These are phyloP conservation scores for Oemleria cerasiformis DNA, from an alignment of 306 rosid genomes.

Conservation along the genomic window DNA sequence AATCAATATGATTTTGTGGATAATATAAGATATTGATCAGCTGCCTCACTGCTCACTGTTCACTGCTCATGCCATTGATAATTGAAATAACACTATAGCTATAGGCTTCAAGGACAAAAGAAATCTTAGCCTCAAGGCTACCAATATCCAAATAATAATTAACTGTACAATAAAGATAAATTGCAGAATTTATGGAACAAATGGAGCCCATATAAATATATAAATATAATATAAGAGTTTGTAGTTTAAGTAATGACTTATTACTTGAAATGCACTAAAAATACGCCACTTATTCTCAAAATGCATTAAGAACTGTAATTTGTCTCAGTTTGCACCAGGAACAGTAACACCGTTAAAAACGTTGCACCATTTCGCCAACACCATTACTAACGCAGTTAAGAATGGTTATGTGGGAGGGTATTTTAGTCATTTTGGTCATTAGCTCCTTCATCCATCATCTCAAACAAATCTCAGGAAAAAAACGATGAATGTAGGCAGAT, in stretches of 20 bases:
- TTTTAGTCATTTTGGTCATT: too few species aligned
- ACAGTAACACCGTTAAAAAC: too few species aligned
- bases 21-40: conserved; percentile 2
- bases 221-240: neutral
- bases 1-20: conserved; percentile 7
- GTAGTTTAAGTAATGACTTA: neutral
- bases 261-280: neutral
- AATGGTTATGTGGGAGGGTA: neutral
- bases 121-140: neutral
- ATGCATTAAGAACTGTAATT: too few species aligned
- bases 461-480: too few species aligned
- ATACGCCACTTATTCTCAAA: neutral
- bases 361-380: too few species aligned
- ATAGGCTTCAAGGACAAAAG: neutral
- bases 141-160: neutral
- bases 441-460: too few species aligned
- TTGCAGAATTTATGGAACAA: conserved; percentile 14
- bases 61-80: conserved; percentile 4
- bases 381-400: too few species aligned
- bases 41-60: neutral
- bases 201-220: conserved; percentile 5
- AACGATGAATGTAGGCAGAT: too few species aligned
- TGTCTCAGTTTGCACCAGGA: too few species aligned
- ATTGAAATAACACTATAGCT: neutral
- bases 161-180: neutral